Evolutionary conservation across 2,329 filamentous ascomycete species (phyloP).

Genomic region (Microdochium bolleyi): DNA sequence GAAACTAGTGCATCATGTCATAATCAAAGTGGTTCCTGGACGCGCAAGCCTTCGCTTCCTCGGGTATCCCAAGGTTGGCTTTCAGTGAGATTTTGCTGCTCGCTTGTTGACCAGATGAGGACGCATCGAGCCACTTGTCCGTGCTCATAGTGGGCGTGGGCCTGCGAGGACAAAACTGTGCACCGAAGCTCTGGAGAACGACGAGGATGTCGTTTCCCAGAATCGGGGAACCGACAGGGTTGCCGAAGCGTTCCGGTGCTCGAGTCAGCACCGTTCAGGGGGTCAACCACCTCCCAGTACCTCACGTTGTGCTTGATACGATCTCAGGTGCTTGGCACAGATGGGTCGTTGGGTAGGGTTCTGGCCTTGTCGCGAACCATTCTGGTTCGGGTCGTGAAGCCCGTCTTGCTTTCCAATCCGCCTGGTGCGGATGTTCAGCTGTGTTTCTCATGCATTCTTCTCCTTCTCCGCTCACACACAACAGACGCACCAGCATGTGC

Average conservation of each 20-base stretch:
- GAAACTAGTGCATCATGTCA: not conserved
- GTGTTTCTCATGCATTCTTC: too few relatives aligned
- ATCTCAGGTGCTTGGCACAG: not conserved
- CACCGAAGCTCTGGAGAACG: not conserved
- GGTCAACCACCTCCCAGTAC: too few relatives aligned
- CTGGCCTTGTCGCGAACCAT: not conserved
- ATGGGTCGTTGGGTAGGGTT: not conserved
- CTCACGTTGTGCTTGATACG: not conserved
- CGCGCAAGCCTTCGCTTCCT: not conserved
- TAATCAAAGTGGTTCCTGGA: not conserved
- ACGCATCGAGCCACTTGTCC: not conserved
- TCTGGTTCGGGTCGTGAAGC: not conserved
- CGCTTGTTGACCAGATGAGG: not conserved
- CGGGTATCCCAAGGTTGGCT: not conserved
- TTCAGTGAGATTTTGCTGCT: not conserved
- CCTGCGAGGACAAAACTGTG: not conserved
- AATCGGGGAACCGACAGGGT: too few relatives aligned
- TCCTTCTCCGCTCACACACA: not conserved
- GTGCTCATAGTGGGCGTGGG: not conserved
- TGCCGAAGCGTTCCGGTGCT: too few relatives aligned
- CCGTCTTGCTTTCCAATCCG: not conserved
- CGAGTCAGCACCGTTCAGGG: too few relatives aligned
- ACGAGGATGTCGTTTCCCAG: not conserved
- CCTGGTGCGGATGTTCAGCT: too few relatives aligned
- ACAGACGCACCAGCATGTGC: not conserved